Percentiles rank a stretch among this genome's conserved stretches.
These are phyloP conservation scores for Rosa persica DNA, from an alignment of 306 rosid species.

Conservation along the genomic window DNA sequence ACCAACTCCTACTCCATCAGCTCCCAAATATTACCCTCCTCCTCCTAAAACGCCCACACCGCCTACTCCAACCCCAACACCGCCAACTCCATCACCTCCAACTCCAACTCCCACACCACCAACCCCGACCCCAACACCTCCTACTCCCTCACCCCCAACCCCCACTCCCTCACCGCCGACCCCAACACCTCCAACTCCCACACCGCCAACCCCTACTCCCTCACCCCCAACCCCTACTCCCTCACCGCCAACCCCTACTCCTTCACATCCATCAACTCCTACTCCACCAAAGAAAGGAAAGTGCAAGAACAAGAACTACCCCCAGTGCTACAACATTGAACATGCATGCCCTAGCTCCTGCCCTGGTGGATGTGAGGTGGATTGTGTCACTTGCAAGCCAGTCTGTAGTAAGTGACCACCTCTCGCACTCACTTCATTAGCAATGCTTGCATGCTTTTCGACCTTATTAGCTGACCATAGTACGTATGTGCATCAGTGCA, in stretches of 20 bases:
- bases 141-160: slow-evolving; percentile 10
- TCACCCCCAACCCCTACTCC: slow-evolving; percentile 9
- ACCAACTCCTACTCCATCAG: slow-evolving; percentile 17
- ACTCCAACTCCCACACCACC: neutral
- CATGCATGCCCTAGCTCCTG: slow-evolving; percentile 52
- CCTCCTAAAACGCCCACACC: neutral
- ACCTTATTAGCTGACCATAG: too few species aligned
- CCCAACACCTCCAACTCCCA: neutral
- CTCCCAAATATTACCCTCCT: neutral
- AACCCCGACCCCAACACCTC: slow-evolving; percentile 5
- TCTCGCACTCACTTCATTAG: neutral
- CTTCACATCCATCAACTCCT: slow-evolving; percentile 10
- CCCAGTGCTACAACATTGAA: slow-evolving; percentile 40
- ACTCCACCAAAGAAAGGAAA: slow-evolving; percentile 32
- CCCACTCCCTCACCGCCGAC: slow-evolving; percentile 7
- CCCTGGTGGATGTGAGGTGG: slow-evolving; percentile 56
- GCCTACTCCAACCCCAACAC: slow-evolving; percentile 3
- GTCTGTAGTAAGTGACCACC: slow-evolving; percentile 54
- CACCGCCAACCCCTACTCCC: neutral
- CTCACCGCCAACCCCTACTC: neutral
- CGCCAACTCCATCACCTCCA: slow-evolving; percentile 12
- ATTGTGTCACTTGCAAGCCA: slow-evolving; percentile 61
- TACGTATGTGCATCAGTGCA: too few species aligned
- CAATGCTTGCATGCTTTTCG: neutral
- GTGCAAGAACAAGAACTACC: slow-evolving; percentile 41